These are phyloP conservation scores for Rhodomyrtus psidioides DNA, from an alignment of 441 rosid genomes.

Conservation along the genomic window DNA sequence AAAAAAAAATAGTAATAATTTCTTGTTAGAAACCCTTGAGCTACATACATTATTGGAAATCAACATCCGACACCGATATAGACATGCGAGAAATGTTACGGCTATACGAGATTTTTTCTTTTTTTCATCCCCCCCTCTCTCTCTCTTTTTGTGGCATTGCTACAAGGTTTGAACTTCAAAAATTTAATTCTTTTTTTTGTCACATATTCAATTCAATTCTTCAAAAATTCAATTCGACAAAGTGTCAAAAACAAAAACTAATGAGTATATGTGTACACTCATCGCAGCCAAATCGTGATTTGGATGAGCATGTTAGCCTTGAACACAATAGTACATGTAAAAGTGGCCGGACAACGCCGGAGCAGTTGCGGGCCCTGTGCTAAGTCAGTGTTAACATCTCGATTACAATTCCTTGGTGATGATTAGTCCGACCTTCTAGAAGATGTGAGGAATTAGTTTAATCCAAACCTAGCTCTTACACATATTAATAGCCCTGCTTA, in stretches of 20 bases:
- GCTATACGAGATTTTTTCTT: neutral
- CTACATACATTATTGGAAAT: neutral
- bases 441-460: neutral
- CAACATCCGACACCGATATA: rapidly evolving
- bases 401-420: neutral
- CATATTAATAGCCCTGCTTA: neutral
- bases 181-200: neutral
- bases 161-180: neutral
- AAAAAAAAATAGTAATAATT: too few relatives aligned
- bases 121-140: neutral
- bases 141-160: neutral
- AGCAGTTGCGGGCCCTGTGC: neutral
- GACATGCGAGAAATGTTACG: neutral
- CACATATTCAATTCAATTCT: neutral
- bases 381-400: neutral
- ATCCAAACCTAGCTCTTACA: neutral
- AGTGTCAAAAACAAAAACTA: neutral
- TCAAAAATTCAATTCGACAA: neutral
- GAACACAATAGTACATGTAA: neutral
- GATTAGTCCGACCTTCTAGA: neutral
- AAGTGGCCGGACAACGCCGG: neutral
- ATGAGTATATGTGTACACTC: neutral
- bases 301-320: neutral
- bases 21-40: neutral
- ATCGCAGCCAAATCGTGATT: neutral